Base-by-base conservation (phyloP, 2,329 filamentous ascomycete species). In the Sporothrix euskadiensis region DNA sequence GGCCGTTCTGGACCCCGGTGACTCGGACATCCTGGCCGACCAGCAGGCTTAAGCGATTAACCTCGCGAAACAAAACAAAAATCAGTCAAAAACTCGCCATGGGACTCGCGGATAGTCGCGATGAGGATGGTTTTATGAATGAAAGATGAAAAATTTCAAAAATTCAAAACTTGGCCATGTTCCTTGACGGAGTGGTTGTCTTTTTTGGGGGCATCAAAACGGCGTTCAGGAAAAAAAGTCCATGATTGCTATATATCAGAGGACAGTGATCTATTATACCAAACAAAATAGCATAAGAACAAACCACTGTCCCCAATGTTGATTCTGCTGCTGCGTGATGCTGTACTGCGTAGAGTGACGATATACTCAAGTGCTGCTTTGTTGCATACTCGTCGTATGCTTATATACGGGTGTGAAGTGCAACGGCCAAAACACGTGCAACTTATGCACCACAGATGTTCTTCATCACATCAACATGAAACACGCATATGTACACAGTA, bases 1-100 rank as follows among this genome's bases (percentile, higher is more conserved):
- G 92, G 91, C 94, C 80, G 92, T 98, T 83, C 88, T 98, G 79
- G 96, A 99, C 86, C 94, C 94, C 83, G 96, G 95, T 90, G 92
- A 98, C 90, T 97, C 94, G 79, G 96, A 99, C 86, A 99, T 99
- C 85, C 90, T 99, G 80, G 91, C 87, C 85, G 90, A 93, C 85
- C 90, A 90, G 83, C 84, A 87, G 82, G 85, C 88, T 81, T 92
- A 91, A 85, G 69, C 72, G 49, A 35, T 2, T 12, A 16, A 16
- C 12, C 14, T 49, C 44, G 44, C 44, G 19, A 54, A 66, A 22
- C 41, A 47, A 16, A 49, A 47, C 22, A 39, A 44, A 39, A 49
- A 10, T 47, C 14, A 44, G 44, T 47, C n/a, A 61, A 61, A 32
- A 39, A 26, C 16, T 16, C 35, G 26, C 54, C 54, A 71, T 61